Base-by-base conservation (phyloP, 148 eudicot genomes). In the Cornus controversa region DNA sequence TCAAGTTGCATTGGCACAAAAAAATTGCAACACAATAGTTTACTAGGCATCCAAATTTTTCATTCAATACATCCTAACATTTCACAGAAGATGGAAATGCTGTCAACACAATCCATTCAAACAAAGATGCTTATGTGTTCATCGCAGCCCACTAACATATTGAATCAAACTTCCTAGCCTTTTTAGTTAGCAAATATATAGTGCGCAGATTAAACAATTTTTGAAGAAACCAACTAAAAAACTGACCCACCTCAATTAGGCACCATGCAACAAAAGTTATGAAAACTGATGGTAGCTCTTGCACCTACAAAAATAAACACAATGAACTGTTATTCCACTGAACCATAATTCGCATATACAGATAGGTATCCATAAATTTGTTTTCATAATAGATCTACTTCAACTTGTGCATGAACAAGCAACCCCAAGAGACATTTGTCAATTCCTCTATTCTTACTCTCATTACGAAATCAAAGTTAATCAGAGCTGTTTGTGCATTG, bases 181-280 rank as follows among this genome's bases (percentile, higher is more conserved):
- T 40, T 40, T 74, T 26, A 5, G 5, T 50, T 16, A 14, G 22
- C 60, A 27, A 60, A 25, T 31, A 31, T 31, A 28, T 80, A 40
- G 36, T 20, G 10, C 58, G 54, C 65, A 67, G 23, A 40, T 36
- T 3, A 29, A 31, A 68, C 57, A 4, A 57, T 27, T 75, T 57
- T n/a, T 15, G 10, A 72, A 22, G 22, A n/a, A 72, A 72, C 3
- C 29, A 64, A 8, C 29, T 54, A 18, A 40, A 42, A 73, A 69
- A 70, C 45, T 54, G 78, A 70, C 90, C 65, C 66, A 94, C 98
- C 84, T 94, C 98, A 78, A 89, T 82, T 71, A 88, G 70, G 80
- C 93, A 80, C 98, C 98, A 94, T 64, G 91, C 87, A 25, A 85
- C 66, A 83, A 94, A 91, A 45, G 95, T 87, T 62, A 87, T 26